Base-by-base conservation (phyloP, 2,329 filamentous ascomycete genomes). In the Colletotrichum sidae region DNA sequence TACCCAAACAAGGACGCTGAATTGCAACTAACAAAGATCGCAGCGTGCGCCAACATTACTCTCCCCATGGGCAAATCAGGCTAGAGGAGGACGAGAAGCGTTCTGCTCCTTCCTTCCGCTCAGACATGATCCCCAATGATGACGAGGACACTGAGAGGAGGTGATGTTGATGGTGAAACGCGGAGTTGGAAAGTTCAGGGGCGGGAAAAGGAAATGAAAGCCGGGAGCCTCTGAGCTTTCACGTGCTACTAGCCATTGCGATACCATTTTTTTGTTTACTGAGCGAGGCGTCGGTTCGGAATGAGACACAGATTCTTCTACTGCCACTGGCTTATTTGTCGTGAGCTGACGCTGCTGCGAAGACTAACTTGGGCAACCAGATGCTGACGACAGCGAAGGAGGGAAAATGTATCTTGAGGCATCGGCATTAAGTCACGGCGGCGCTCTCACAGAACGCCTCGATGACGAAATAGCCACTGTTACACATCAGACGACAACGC, bases 11-110 rank as follows among this genome's bases (percentile, higher is more conserved):
- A 42, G 8, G 8, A 15, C 10, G 2, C 6, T 7, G 6, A 42
- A 17, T 5, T 25, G 2, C 33, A 35, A 55, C 37, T 65, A 13
- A 65, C 13, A 1, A n/a, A 9, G 7, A 15, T 38, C 33, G 4
- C 41, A 65, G 62, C 33, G 62, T 65, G 15, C 62, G 62, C 42
- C 49, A 39, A n/a, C 62, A 62, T 25, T 65, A 65, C 53, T 39
- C 47, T 3, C 51, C 62, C 6, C 59, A 56, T 25, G 62, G 62
- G 6, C 39, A 55, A 9, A 65, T 65, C 9, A 45, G 58, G 4
- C 39, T 65, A 34, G 58, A 62, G 15, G 58, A 37, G 12, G 62
- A 65, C 15, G 62, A 65, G 58, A 62, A 65, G 47, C 12, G 46
- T 1, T 53, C 35, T 41, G 47, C 62, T 13, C 41, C 42, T 8